Base-by-base conservation (phyloP, 495 filamentous ascomycete species). In the Podospora didyma region DNA sequence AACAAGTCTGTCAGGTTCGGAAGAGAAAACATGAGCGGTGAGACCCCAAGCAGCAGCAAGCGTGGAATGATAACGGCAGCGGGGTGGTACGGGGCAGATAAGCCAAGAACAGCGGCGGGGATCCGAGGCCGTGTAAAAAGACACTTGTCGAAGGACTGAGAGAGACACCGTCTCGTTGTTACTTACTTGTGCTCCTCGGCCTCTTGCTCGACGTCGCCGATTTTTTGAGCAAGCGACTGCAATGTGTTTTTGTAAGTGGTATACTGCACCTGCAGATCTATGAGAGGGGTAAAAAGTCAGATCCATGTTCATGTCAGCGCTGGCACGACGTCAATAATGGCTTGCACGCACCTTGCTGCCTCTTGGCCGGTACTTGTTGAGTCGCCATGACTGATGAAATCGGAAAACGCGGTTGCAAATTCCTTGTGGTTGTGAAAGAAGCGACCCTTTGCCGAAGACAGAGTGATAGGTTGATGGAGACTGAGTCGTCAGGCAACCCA, bases 151-250 rank as follows among this genome's bases (percentile, higher is more conserved):
- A 14, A 5, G 39, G 12, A 5, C 12, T 14, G n/a, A 17, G 12
- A 16, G 12, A 17, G 14, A 42, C 12, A 14, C 12, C 12, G 5
- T 42, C 4, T 5, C 17, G 12, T 2, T 34, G 4, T 51, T 45
- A 78, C 88, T 73, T 73, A 98, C 94, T 94, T 97, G 77, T 98
- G 94, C 70, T 98, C 94, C 71, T 98, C 94, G 23, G 89, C 85
- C 65, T 98, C 94, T 68, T 95, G 89, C 73, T 98, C 94, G 51
- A 98, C 88, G 68, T 97, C 92, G 7, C 94, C 94, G 60, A 97
- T 96, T 75, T 96, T 97, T 66, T 89, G 85, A 16, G 94, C 95
- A 60, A 98, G 80, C 62, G 92, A 86, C 76, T 97, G 93, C 51
- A 98, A 84, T 23, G 83, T 89, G 70, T 92, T 95, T 73, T 98